These are phyloP conservation scores for Ceratocystis cacaofunesta DNA, from an alignment of 2,329 filamentous ascomycete species.

Conservation along the genomic window DNA sequence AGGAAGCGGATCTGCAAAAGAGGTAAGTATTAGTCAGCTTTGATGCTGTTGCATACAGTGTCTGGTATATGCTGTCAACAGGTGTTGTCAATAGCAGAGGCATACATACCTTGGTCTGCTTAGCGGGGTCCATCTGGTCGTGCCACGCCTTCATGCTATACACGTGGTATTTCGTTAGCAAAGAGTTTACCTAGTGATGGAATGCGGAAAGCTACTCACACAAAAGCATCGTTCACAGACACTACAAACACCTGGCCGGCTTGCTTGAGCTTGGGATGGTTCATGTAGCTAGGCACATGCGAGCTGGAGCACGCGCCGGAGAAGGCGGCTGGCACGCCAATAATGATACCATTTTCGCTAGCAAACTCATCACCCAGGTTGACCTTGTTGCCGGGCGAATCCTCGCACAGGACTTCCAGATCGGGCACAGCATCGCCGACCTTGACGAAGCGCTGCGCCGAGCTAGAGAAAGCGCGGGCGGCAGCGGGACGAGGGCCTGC, in stretches of 20 bases:
- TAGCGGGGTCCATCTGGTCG: conserved; percentile 57
- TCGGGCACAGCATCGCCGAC: conserved; percentile 67
- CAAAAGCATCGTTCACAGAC: conserved; percentile 86
- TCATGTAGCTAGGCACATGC: conserved; percentile 79
- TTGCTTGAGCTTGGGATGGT: conserved; percentile 59
- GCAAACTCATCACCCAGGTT: conserved; percentile 65
- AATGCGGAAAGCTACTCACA: conserved; percentile 41
- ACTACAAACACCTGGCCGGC: conserved; percentile 81
- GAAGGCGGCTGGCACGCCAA: conserved; percentile 75
- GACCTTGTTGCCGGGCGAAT: conserved; percentile 82
- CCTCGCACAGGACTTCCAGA: conserved; percentile 64
- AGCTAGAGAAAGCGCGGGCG: conserved; percentile 43
- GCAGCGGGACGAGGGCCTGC: conserved; percentile 1
- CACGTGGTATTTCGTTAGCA: not conserved
- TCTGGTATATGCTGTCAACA: not conserved
- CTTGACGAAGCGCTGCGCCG: conserved; percentile 46
- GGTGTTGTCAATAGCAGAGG: not conserved
- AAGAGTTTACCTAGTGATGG: not conserved
- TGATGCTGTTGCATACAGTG: not conserved
- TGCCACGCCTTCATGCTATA: conserved; percentile 80
- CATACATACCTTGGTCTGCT: conserved; percentile 58
- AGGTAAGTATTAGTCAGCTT: not conserved
- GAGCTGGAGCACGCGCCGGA: conserved; percentile 40
- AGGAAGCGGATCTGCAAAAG: conserved; percentile 67
- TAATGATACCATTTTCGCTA: conserved; percentile 46